Base-by-base conservation (phyloP, 768 basidiomycete species). In the Russula emetica region DNA sequence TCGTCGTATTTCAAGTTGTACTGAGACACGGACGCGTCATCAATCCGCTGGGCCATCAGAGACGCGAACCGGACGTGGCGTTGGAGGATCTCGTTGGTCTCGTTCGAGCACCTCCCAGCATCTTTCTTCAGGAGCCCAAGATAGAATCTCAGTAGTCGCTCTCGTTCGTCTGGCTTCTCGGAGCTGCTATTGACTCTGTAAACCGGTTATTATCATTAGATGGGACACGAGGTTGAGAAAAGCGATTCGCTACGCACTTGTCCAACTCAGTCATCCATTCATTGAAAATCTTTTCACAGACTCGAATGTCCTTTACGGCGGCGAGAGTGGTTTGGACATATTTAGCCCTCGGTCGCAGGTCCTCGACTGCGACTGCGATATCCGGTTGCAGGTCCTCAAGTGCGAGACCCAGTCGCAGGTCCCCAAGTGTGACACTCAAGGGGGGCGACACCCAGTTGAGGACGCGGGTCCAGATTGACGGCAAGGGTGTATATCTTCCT, bases 241-340 rank as follows among this genome's bases (percentile, higher is more conserved):
- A 52, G 44, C n/a, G 45, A 40, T 34, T 44, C 18, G 40, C 22
- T 44, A 47, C 55, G 30, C 7, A 64, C 63, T 64, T 64, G 54
- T 64, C 49, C n/a, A 61, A 32, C 11, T 60, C 54, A 30, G 30
- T 32, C 20, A 49, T 20, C 63, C 59, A 64, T 40, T 49, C 20
- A 34, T 64, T 49, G 18, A 64, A 64, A 30, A 64, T 20, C 22
- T 64, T 38, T 47, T 42, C 45, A n/a, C 63, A 60, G 50, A 64
- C 34, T 22, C 58, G 63, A 47, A 64, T 60, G 47, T 64, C 58
- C 5, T 55, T 36, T 20, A 40, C 58, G 40, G 63, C 54, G 24
- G 47, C 30, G 32, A 60, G 30, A 30, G 60, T 55, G 26, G 20
- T 16, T 28, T 16, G 59, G 32, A 64, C 58, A 16, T 64, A 60